Percentiles rank a stretch among this genome's conserved stretches.
phyloP scores from a whole-genome alignment of 208 protist species.

The Acanthamoeba healyi region DNA sequence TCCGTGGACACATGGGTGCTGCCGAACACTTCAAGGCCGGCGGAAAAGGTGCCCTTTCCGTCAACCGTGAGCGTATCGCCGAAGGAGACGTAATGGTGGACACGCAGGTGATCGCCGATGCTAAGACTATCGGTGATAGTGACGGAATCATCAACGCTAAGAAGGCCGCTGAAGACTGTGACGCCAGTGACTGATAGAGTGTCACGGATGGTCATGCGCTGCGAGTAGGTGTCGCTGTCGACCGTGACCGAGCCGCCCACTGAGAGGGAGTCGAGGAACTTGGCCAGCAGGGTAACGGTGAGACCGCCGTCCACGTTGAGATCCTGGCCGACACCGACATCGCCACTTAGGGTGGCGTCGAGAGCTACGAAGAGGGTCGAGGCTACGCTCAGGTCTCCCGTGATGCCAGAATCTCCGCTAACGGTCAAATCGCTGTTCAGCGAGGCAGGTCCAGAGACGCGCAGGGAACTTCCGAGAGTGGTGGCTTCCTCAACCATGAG shows the following conservation, averaged over 20 bases:
- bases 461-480: background rate
- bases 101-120: background rate
- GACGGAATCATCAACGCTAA: background rate
- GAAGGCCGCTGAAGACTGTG: background rate
- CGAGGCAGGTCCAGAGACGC: background rate
- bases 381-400: background rate
- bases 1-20: background rate
- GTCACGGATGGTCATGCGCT: background rate
- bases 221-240: background rate
- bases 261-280: background rate
- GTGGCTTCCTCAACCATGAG: background rate
- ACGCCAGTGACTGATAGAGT: background rate
- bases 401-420: background rate
- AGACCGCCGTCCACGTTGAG: background rate
- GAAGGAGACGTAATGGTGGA: background rate
- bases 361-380: background rate
- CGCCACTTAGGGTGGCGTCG: background rate
- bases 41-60: background rate
- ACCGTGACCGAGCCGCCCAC: background rate
- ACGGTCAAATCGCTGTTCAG: background rate
- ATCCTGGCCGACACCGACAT: background rate
- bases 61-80: background rate
- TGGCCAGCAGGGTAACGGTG: background rate
- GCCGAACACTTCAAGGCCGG: background rate
- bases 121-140: background rate